These are phyloP conservation scores for Tinospora cordifolia DNA, from an alignment of 164 flowering plant species.

Conservation along the genomic window DNA sequence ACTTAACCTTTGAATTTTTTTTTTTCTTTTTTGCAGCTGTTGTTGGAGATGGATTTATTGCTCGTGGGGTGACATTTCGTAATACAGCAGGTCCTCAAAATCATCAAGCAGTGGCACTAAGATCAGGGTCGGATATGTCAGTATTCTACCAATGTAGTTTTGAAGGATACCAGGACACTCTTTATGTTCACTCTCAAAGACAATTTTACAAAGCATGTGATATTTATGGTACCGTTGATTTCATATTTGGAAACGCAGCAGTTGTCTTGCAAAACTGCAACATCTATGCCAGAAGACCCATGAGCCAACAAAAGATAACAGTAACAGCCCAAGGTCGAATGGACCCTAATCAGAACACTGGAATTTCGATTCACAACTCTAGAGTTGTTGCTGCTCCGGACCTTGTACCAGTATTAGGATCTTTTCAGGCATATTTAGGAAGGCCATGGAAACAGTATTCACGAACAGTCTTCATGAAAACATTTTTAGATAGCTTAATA, in stretches of 20 bases:
- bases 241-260: constrained; percentile 38
- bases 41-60: not conserved
- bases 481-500: not conserved
- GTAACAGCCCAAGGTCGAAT: not conserved
- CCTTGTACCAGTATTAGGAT: not conserved
- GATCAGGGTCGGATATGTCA: constrained; percentile 33
- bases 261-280: constrained; percentile 23
- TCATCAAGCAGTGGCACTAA: constrained; percentile 44
- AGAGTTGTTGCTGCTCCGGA: not conserved
- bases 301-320: not conserved
- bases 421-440: not conserved
- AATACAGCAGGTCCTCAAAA: constrained; percentile 17
- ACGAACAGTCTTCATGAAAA: not conserved
- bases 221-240: constrained; percentile 40
- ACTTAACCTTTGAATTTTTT: too few relatives aligned
- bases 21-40: not conserved
- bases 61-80: not conserved
- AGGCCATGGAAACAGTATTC: not conserved
- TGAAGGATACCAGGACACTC: constrained; percentile 45
- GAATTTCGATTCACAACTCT: not conserved
- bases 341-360: not conserved
- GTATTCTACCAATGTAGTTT: constrained; percentile 40
- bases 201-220: constrained; percentile 42
- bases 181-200: constrained; percentile 37
- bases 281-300: not conserved